These are phyloP conservation scores for Lepidium campestre DNA, from an alignment of 441 rosid species.

Conservation along the genomic window DNA sequence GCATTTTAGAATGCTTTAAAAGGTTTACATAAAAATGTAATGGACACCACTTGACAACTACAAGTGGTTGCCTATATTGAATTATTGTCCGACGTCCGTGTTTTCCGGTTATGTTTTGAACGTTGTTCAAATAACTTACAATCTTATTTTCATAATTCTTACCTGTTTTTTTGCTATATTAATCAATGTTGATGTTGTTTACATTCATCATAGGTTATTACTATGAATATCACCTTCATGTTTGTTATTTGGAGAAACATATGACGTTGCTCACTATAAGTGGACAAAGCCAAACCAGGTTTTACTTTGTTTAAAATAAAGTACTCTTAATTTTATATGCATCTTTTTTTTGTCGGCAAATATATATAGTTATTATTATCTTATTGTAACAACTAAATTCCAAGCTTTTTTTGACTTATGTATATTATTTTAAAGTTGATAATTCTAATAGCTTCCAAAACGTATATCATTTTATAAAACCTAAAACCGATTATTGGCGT, in stretches of 20 bases:
- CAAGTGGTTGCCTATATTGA: not conserved
- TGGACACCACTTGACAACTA: constrained; percentile 5
- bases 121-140: not conserved
- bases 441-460: not conserved
- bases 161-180: too few relatives aligned
- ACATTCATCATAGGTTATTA: not conserved
- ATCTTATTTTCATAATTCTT: not conserved
- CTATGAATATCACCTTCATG: not conserved
- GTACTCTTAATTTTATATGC: not conserved
- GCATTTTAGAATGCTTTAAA: not conserved
- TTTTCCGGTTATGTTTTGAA: not conserved
- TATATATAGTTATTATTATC: not conserved
- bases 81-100: not conserved
- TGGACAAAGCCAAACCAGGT: not conserved
- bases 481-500: too few relatives aligned
- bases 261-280: not conserved
- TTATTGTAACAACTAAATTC: not conserved
- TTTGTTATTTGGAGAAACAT: not conserved
- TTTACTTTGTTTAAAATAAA: not conserved
- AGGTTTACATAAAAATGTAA: not conserved
- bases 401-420: not conserved
- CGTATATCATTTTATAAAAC: not conserved
- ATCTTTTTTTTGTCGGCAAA: not conserved
- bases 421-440: not conserved
- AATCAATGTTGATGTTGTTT: not conserved